Percentiles rank a stretch among this genome's conserved stretches.
phyloP scores from a whole-genome alignment of 2,329 filamentous ascomycete genomes.

The Mariannaea sp. region DNA sequence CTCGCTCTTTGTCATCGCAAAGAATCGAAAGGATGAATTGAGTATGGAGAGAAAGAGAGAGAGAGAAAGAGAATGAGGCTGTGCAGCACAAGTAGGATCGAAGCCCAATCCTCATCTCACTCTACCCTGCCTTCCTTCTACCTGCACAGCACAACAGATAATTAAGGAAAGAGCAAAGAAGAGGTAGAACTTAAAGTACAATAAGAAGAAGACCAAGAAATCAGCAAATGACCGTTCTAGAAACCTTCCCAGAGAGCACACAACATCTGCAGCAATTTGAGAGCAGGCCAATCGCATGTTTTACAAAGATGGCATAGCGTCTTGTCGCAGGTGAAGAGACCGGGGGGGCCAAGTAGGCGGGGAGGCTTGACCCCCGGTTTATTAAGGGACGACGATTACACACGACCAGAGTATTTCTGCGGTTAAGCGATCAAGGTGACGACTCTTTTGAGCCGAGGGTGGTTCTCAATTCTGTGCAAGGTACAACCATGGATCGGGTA shows the following conservation, averaged over 20 bases:
- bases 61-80: conserved; percentile 2
- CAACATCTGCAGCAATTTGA: conserved; percentile 8
- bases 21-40: background rate
- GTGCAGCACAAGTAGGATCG: conserved; percentile 1
- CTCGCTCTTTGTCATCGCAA: background rate
- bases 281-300: too few relatives aligned
- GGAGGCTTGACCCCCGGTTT: conserved; percentile 8
- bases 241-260: conserved; percentile 12
- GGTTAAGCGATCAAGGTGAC: background rate
- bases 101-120: conserved; percentile 10
- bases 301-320: background rate
- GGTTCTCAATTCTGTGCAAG: too few relatives aligned
- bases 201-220: conserved; percentile 7
- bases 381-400: conserved; percentile 15
- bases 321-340: conserved; percentile 11
- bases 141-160: background rate
- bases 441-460: background rate
- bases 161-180: background rate
- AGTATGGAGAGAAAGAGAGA: background rate
- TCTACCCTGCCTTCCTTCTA: conserved; percentile 10
- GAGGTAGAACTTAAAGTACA: too few relatives aligned
- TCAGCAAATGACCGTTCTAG: conserved; percentile 28
- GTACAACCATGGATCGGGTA: background rate
- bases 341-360: conserved; percentile 1
- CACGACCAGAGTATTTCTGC: too few relatives aligned